Evolutionary conservation across 805 yeast genomes (phyloP), one percentile per base, ranked within the genome.

Genomic region (Yamadazyma paraphyllophila): DNA sequence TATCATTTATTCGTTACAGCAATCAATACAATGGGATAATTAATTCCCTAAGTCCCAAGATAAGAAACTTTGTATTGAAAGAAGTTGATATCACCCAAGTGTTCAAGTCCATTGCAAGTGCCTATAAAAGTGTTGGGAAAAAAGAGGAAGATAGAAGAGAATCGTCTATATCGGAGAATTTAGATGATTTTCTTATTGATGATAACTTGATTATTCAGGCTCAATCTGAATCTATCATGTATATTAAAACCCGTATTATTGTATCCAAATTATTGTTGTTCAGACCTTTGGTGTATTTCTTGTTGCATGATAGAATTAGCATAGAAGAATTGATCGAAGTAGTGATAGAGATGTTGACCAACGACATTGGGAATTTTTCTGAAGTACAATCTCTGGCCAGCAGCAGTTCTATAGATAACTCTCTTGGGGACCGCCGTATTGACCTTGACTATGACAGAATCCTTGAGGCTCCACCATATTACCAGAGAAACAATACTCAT

Each of bases 11-110:
- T 29, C 61, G 62, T 45, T 67, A 67, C 44, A 51, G 60, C 43
- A 61, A 63, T 48, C 73, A 68, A 50, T 63, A 68, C 47, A 66
- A 69, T 49, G 67, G 69, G 15, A 65, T 69, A 26, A 61, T 69
- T 29, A 63, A 66, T 47, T 64, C 69, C 3, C 57, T 69, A 35
- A 60, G 63, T 43, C 73, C 73, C 0, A 49, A 48, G 17, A 66
- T 69, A 13, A 45, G 72, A 44, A 53, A 52, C 34, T 66, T 67
- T 49, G 65, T 67, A 2, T 43, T 66, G 10, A 61, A 59, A 46
- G 71, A 67, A 44, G 54, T 52, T 6, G 61, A 68, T 40, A 60
- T 60, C 3, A 63, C 59, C 6, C 65, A 65, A 43, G 57, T 67
- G 3, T 61, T 60, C 46, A 48, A 54, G 17, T 46, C 65, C 11